Evolutionary conservation across 202 grass and related monocot species (phyloP), one percentile per base, ranked within the genome.

Genomic region (Cymbopogon flexuosus): DNA sequence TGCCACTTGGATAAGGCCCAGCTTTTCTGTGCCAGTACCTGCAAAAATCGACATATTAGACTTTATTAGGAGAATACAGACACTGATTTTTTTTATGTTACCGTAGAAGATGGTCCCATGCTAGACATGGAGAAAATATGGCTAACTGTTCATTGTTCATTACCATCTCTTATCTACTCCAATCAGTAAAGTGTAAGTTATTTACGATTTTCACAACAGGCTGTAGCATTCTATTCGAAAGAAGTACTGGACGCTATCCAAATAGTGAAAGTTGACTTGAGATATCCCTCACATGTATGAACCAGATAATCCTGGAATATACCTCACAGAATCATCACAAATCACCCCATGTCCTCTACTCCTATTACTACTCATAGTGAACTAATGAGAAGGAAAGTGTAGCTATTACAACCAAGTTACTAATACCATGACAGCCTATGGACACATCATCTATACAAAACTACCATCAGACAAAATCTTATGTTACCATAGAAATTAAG

Each of bases 1-100:
- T 77, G 95, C 95, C 19, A 98, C 86, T 91, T 98, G 90, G 84
- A 98, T 98, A 83, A 98, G 92, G 62, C 88, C 94, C 76, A 98
- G 54, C 54, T 98, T 98, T 62, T 89, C 84, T 24, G 73, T 79
- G 31, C 91, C 88, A 69, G 57, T 81, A 41, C 54, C 82, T 86
- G 70, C 70, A 60, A 46, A 70, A 81, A 78, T 70, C 64, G 12
- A 76, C 8, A 91, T 47, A 36, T 59, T 30, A 22, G 30, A 57
- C 40, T 18, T 10, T 58, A n/a, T 79, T 37, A 79, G 19, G 14
- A 73, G 30, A 66, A 24, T 15, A 41, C 3, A 63, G 84, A 73
- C 23, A 73, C 11, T 18, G 24, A 39, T 33, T 29, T 15, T 29
- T 67, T 57, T 68, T 49, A 46, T 68, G 40, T 57, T 19, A 71